Evolutionary conservation across 768 basidiomycete species (phyloP).

Genomic region (Inosperma sp.): DNA sequence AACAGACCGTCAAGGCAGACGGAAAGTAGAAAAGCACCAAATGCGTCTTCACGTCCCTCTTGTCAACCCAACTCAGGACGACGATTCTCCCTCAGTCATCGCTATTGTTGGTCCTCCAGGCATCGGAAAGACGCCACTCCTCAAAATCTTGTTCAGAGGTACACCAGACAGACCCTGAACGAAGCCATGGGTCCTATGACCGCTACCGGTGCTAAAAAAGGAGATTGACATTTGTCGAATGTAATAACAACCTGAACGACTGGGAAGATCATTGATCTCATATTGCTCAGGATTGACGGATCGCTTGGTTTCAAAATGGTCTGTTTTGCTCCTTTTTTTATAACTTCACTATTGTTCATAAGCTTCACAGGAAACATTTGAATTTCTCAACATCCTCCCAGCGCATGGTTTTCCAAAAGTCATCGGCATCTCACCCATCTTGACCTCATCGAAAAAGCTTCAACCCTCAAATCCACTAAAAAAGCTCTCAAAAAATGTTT

Average conservation of each 20-base stretch:
- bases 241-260: conserved; percentile 96
- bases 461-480: conserved; percentile 83
- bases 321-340: no score
- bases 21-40: conserved; percentile 92
- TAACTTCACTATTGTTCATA: not conserved
- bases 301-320: conserved; percentile 99
- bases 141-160: conserved; percentile 87
- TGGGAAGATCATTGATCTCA: conserved; percentile 93
- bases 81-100: conserved; percentile 88
- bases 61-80: conserved; percentile 89
- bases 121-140: conserved; percentile 91
- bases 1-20: conserved; percentile 83
- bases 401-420: conserved; percentile 98
- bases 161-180: conserved; percentile 88
- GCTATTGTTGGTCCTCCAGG: conserved; percentile 96
- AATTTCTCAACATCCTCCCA: conserved; percentile 96
- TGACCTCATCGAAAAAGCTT: conserved; percentile 91
- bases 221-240: conserved; percentile 93
- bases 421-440: conserved; percentile 91
- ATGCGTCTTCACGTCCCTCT: conserved; percentile 93
- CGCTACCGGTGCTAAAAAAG: conserved; percentile 89
- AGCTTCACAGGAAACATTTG: conserved; percentile 83
- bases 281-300: conserved; percentile 95
- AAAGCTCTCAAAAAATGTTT: conserved; percentile 95
- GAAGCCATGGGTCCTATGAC: conserved; percentile 93